Evolutionary conservation across 2,329 filamentous ascomycete species (phyloP).

Genomic region (Ophiostoma sp.): DNA sequence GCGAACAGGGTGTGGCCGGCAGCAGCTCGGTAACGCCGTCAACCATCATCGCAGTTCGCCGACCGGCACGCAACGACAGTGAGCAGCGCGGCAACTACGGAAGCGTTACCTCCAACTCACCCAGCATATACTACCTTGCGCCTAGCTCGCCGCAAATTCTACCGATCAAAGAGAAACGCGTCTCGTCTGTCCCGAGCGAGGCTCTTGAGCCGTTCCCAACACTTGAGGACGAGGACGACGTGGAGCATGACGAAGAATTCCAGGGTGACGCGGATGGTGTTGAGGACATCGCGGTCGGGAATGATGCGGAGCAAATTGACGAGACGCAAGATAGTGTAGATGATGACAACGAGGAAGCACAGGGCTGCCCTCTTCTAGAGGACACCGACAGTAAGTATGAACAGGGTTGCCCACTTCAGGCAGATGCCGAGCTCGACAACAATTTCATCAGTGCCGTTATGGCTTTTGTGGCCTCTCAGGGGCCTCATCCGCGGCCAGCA

Average conservation of each 20-base stretch:
- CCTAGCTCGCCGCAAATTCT: not conserved
- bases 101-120: not conserved
- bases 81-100: not conserved
- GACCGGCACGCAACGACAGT: not conserved
- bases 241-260: not conserved
- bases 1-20: not conserved
- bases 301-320: too few species aligned
- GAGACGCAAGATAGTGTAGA: not conserved
- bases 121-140: constrained; percentile 23
- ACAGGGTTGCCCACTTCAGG: not conserved
- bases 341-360: not conserved
- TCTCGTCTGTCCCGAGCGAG: not conserved
- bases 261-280: too few species aligned
- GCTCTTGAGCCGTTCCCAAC: not conserved
- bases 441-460: constrained; percentile 17
- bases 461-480: not conserved
- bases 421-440: not conserved
- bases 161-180: not conserved
- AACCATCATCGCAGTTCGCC: not conserved
- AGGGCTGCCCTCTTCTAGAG: not conserved
- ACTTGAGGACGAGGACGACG: not conserved
- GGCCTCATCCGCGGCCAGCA: not conserved
- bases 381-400: not conserved
- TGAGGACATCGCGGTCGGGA: too few species aligned
- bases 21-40: not conserved